Conservation (phyloP, 805 yeast genomes). For the Ogataea pilisensis region DNA sequence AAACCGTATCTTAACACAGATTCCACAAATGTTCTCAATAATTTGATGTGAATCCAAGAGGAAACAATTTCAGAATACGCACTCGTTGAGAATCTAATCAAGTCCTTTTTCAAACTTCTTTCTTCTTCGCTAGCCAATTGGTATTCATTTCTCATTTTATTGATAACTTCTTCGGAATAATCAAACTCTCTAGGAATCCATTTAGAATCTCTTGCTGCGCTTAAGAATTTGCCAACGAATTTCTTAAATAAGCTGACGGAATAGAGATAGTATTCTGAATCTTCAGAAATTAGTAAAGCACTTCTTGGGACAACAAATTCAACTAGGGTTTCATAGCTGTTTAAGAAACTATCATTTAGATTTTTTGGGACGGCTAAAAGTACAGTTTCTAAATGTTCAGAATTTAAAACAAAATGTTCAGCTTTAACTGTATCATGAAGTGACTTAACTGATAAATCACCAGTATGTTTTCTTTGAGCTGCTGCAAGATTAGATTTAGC, state of each 20-base stretch:
- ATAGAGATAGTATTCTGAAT: slow-evolving; percentile 69
- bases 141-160: slow-evolving; percentile 72
- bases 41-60: slow-evolving; percentile 88
- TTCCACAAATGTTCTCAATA: slow-evolving; percentile 85
- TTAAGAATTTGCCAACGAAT: slow-evolving; percentile 62
- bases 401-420: slow-evolving; percentile 75
- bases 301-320: slow-evolving; percentile 90
- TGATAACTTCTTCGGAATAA: slow-evolving; percentile 73
- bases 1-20: slow-evolving; percentile 92
- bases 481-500: slow-evolving; percentile 83
- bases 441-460: slow-evolving; percentile 88
- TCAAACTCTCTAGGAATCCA: slow-evolving; percentile 92
- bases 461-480: slow-evolving; percentile 89
- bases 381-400: slow-evolving; percentile 84
- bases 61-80: slow-evolving; percentile 86
- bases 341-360: slow-evolving; percentile 55
- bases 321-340: slow-evolving; percentile 69
- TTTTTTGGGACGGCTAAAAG: slow-evolving; percentile 82
- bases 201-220: slow-evolving; percentile 74
- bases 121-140: slow-evolving; percentile 73
- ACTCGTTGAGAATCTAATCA: slow-evolving; percentile 76
- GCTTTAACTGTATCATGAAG: slow-evolving; percentile 84
- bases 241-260: slow-evolving; percentile 84
- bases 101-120: slow-evolving; percentile 66
- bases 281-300: slow-evolving; percentile 66